phyloP scores from a whole-genome alignment of 108 stramenopile species.

The Fistulifera pelliculosa region DNA sequence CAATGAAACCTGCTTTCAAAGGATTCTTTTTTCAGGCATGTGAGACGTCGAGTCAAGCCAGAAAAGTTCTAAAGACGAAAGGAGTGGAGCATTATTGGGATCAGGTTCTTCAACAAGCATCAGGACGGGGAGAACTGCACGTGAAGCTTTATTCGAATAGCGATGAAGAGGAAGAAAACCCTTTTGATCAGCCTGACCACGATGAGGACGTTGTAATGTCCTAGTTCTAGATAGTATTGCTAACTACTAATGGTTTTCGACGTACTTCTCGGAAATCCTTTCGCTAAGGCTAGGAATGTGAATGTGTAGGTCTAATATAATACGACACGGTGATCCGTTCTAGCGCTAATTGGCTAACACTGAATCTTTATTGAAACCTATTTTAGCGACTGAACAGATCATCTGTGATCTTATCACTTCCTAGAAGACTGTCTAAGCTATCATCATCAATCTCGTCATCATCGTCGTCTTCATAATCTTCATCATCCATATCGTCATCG shows the following conservation, averaged over 20 bases:
- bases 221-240: conserved; percentile 8
- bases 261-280: too few relatives aligned
- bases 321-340: too few relatives aligned
- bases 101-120: conserved; percentile 35
- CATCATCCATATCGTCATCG: conserved; percentile 18
- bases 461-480: conserved; percentile 26
- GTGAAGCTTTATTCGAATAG: conserved; percentile 1
- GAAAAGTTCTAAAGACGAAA: conserved; percentile 81
- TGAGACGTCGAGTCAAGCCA: conserved; percentile 59
- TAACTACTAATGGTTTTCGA: too few relatives aligned
- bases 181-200: background rate
- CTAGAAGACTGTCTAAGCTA: conserved; percentile 65
- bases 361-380: too few relatives aligned
- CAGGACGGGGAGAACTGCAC: background rate
- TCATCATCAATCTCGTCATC: conserved; percentile 53
- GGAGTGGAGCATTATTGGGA: conserved; percentile 94
- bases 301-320: too few relatives aligned
- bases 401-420: conserved; percentile 56
- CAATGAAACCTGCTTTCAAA: conserved; percentile 63
- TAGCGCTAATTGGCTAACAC: too few relatives aligned
- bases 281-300: too few relatives aligned
- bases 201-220: conserved; percentile 4
- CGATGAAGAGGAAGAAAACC: conserved; percentile 18
- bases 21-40: conserved; percentile 85
- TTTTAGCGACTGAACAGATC: conserved; percentile 45